Percentiles rank a stretch among this genome's conserved stretches.
These are phyloP conservation scores for Nemania abortiva DNA, from an alignment of 2,329 filamentous ascomycete genomes.

Conservation along the genomic window DNA sequence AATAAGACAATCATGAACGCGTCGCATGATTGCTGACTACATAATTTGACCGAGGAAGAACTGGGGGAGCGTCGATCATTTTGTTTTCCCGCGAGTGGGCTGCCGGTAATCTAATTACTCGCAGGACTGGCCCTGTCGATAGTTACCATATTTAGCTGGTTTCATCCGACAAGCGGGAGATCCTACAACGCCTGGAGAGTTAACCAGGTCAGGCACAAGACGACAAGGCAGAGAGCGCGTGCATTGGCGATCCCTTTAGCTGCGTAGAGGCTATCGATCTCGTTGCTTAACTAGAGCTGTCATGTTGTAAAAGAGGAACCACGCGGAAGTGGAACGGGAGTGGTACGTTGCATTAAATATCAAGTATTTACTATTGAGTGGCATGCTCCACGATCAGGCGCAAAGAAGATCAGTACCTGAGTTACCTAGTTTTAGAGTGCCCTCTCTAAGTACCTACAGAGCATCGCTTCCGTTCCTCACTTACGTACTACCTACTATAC, in stretches of 20 bases:
- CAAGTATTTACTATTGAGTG: too few species aligned
- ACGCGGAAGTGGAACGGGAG: slow-evolving; percentile 2
- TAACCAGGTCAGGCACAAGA: slow-evolving; percentile 9
- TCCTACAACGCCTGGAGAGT: slow-evolving; percentile 16
- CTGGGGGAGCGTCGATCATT: slow-evolving; percentile 26
- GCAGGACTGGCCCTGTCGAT: slow-evolving; percentile 33
- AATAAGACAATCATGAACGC: not conserved
- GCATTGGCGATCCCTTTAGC: slow-evolving; percentile 13
- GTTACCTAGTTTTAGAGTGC: not conserved
- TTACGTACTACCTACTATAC: slow-evolving; percentile 1
- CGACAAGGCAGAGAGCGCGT: slow-evolving; percentile 8
- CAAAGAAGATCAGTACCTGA: not conserved
- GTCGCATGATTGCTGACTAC: slow-evolving; percentile 12
- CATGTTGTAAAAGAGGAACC: not conserved
- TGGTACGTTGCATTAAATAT: slow-evolving; percentile 25
- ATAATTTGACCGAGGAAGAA: slow-evolving; percentile 21
- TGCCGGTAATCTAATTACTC: slow-evolving; percentile 21
- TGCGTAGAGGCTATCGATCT: not conserved
- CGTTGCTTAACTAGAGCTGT: not conserved
- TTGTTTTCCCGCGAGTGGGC: slow-evolving; percentile 15
- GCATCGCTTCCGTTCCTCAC: not conserved
- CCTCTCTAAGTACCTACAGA: not conserved
- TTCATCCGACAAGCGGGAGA: slow-evolving; percentile 32
- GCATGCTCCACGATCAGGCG: not conserved
- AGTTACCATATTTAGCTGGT: slow-evolving; percentile 35